Evolutionary conservation across 257 asterid species (phyloP).

Genomic region (Anisodus acutangulus): DNA sequence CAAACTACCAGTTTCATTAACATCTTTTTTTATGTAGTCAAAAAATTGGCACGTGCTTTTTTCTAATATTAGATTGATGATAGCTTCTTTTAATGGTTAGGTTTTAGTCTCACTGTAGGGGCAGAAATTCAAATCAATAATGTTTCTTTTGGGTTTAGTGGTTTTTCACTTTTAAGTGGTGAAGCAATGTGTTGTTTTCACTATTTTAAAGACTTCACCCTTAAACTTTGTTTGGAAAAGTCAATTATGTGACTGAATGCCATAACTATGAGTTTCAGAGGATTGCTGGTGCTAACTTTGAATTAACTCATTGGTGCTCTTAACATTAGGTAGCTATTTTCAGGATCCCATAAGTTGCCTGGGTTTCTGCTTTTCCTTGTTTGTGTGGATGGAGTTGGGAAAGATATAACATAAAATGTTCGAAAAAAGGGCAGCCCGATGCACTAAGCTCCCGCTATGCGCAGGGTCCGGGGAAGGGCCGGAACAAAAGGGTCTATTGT

Average conservation of each 20-base stretch:
- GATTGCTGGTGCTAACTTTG: neutral
- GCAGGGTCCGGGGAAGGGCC: too few species aligned
- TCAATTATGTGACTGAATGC: neutral
- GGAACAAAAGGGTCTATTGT: too few species aligned
- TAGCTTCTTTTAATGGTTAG: neutral
- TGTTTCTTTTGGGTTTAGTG: neutral
- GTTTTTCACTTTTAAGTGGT: slow-evolving; percentile 9
- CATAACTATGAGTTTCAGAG: neutral
- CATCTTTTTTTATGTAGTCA: neutral
- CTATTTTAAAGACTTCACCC: slow-evolving; percentile 13
- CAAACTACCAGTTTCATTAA: neutral
- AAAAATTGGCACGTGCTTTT: neutral
- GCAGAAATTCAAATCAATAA: slow-evolving; percentile 21
- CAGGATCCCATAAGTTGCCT: slow-evolving; percentile 10
- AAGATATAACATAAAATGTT: neutral
- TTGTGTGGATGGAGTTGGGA: neutral
- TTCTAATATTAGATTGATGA: slow-evolving; percentile 13
- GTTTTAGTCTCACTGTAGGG: slow-evolving; percentile 14
- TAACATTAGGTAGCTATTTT: neutral
- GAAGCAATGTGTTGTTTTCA: neutral
- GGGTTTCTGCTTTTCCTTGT: slow-evolving; percentile 9
- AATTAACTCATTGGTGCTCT: neutral
- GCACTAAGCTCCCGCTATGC: too few species aligned
- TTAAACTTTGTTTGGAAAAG: neutral
- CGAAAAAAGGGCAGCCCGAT: too few species aligned